These are phyloP conservation scores for Petunia axillaris DNA, from an alignment of 257 asterid genomes.

Conservation along the genomic window DNA sequence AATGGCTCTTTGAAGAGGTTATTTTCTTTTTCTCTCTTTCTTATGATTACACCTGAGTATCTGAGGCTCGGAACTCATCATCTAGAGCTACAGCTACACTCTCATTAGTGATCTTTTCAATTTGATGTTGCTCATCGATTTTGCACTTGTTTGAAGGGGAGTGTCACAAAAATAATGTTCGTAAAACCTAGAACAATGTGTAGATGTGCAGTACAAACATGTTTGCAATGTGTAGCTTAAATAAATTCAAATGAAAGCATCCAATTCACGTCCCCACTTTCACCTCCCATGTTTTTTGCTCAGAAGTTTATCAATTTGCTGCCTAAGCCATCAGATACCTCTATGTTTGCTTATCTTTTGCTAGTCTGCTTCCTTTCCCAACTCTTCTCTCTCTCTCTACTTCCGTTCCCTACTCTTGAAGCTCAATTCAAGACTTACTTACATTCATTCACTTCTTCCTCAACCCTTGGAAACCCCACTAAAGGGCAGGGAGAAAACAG, in stretches of 20 bases:
- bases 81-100: background rate
- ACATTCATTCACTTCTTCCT: too few species aligned
- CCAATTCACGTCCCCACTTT: background rate
- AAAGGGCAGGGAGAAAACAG: too few species aligned
- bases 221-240: background rate
- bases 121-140: background rate
- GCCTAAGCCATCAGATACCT: background rate
- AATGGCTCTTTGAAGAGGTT: constrained; percentile 79
- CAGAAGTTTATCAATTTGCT: constrained; percentile 1
- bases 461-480: too few species aligned
- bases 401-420: too few species aligned
- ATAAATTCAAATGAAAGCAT: background rate
- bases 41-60: background rate
- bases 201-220: background rate
- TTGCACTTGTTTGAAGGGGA: background rate
- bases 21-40: constrained; percentile 18
- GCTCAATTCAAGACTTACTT: too few species aligned
- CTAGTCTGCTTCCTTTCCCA: too few species aligned
- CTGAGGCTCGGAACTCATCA: background rate
- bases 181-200: background rate
- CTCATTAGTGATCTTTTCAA: background rate
- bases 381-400: too few species aligned
- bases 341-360: too few species aligned
- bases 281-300: background rate
- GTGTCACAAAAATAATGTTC: background rate